phyloP scores from a whole-genome alignment of 352 stramenopile genomes.

The Thalassiosira exigua region DNA sequence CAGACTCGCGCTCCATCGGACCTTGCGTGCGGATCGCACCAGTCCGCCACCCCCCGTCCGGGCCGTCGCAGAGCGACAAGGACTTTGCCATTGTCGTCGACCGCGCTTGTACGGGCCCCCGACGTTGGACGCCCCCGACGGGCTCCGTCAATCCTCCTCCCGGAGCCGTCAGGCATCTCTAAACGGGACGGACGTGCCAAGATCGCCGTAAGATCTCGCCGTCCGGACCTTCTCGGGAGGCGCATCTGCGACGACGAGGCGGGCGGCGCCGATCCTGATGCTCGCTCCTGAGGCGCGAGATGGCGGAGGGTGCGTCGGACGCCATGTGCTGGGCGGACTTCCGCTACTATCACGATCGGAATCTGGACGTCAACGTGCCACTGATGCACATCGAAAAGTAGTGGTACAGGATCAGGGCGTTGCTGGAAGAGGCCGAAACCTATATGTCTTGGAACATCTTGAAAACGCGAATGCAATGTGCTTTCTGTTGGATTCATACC shows the following conservation, averaged over 20 bases:
- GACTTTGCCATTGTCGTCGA: too few species aligned
- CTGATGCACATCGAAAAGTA: slow-evolving; percentile 47
- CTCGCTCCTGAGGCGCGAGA: slow-evolving; percentile 15
- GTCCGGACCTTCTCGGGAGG: slow-evolving; percentile 45
- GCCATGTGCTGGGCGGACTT: slow-evolving; percentile 44
- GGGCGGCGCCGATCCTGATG: slow-evolving; percentile 15
- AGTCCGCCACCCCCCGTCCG: too few species aligned
- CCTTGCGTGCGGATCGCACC: too few species aligned
- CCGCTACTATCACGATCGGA: slow-evolving; percentile 43
- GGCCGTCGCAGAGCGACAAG: too few species aligned
- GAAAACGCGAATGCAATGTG: slow-evolving; percentile 38
- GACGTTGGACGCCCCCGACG: too few species aligned
- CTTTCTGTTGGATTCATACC: slow-evolving; percentile 52
- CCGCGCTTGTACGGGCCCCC: too few species aligned
- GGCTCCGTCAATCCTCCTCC: too few species aligned
- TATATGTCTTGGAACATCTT: slow-evolving; percentile 47
- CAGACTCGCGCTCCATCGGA: too few species aligned
- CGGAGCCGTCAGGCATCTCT: too few species aligned
- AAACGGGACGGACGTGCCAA: too few species aligned
- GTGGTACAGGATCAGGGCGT: slow-evolving; percentile 50
- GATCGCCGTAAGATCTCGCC: too few species aligned
- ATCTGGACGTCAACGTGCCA: slow-evolving; percentile 49
- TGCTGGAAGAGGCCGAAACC: slow-evolving; percentile 38
- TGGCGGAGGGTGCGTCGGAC: slow-evolving; percentile 46
- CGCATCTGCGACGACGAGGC: slow-evolving; percentile 46